Base-by-base conservation (phyloP, 2,329 filamentous ascomycete species). In the Aphanoascus verrucosus region DNA sequence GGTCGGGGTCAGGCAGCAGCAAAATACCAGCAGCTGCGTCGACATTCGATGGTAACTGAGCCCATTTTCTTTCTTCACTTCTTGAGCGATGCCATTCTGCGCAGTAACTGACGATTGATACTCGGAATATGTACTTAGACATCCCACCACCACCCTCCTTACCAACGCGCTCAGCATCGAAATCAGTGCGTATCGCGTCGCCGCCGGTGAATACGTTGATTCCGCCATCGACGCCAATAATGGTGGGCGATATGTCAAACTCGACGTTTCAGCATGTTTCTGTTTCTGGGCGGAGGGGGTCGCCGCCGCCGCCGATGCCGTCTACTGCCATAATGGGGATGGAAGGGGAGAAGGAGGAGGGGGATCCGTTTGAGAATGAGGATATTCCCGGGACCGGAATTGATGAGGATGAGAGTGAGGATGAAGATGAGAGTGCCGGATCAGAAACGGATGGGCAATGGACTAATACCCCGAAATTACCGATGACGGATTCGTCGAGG, bases 311-410 rank as follows among this genome's bases (percentile, higher is more conserved):
- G 20, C 58, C 58, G 8, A 1, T 28, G 17, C 32, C 15, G n/a
- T n/a, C n/a, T n/a, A n/a, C n/a, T n/a, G n/a, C n/a, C n/a, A n/a
- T n/a, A n/a, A n/a, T n/a, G n/a, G n/a, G n/a, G n/a, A n/a, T n/a
- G 7, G 37, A 43, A 2, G 19, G 2, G 5, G 65, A 17, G 37
- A 4, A 14, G 12, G 37, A 67, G 46, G 64, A 69, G 34, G 65
- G 64, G n/a, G 66, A 73, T 58, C 70, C 69, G 0, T 73, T 74
- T 60, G 38, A 35, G 8, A 63, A 67, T 52, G 64, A 64, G 42
- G 64, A 65, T 51, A 51, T 35, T 19, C 61, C 56, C 51, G 59
- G 57, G 38, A 60, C 55, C 49, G 64, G n/a, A n/a, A n/a, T n/a
- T n/a, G n/a, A 65, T 46, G 57, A 67, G 55, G 62, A 63, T 38